Percentiles rank a stretch among this genome's conserved stretches.
phyloP scores from a whole-genome alignment of 768 basidiomycete species.

The Tricholomella constricta region DNA sequence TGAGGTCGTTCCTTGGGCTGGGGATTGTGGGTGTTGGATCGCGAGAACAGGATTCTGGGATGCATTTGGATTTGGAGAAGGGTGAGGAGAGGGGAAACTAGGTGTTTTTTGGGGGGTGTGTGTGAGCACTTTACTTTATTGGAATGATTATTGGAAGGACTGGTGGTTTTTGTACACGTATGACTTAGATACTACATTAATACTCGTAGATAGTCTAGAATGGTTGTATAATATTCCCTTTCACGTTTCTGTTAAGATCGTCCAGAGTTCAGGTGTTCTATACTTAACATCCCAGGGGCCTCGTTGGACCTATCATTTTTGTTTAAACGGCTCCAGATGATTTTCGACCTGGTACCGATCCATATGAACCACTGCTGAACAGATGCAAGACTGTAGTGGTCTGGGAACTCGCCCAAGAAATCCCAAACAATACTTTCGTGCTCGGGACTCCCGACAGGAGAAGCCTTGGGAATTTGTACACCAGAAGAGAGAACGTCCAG shows the following conservation, averaged over 20 bases:
- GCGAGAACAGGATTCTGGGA: slow-evolving; percentile 8
- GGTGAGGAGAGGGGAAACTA: not conserved
- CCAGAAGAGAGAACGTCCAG: slow-evolving; percentile 13
- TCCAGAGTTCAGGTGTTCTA: too few relatives aligned
- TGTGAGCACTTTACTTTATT: too few relatives aligned
- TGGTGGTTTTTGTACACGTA: too few relatives aligned
- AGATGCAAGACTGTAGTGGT: slow-evolving; percentile 9
- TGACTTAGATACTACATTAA: too few relatives aligned
- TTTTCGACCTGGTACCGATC: slow-evolving; percentile 13
- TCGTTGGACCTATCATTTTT: not conserved
- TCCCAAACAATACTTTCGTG: slow-evolving; percentile 2
- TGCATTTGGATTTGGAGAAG: slow-evolving; percentile 16
- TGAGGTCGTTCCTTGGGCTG: slow-evolving; percentile 18
- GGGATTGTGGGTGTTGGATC: slow-evolving; percentile 14
- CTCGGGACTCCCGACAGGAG: slow-evolving; percentile 1
- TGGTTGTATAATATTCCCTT: too few relatives aligned
- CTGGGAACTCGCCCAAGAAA: slow-evolving; percentile 8
- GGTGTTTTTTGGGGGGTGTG: too few relatives aligned
- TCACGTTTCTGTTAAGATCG: too few relatives aligned
- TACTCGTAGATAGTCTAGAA: too few relatives aligned
- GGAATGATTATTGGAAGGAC: too few relatives aligned
- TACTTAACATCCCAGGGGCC: slow-evolving; percentile 6
- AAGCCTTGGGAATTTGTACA: slow-evolving; percentile 8
- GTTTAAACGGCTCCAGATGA: slow-evolving; percentile 16
- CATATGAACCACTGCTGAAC: slow-evolving; percentile 16